A percentile compares a stretch with the other conserved stretches of the same genome.
Evolutionary conservation across 139 green algal genomes (phyloP).

Genomic region (Trebouxia sp.): DNA sequence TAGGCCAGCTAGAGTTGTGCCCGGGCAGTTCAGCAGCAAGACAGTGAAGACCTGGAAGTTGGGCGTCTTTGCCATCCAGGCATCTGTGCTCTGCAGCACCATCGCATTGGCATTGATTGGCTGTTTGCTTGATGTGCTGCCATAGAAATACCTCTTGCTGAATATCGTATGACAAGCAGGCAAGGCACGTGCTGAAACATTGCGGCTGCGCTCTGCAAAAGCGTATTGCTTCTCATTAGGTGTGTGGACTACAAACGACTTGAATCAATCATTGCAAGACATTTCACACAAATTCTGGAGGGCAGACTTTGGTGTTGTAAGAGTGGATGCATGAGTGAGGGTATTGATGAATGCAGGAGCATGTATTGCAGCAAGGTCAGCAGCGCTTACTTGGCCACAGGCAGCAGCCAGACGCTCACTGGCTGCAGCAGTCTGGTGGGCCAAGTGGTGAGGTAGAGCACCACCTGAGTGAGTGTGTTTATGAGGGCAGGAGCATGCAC

Average conservation of each 20-base stretch:
- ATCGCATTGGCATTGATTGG: no score
- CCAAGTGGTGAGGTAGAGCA: no score
- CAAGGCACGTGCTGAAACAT: not conserved
- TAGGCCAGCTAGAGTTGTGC: slow-evolving; percentile 33
- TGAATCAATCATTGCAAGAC: not conserved
- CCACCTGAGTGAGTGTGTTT: no score
- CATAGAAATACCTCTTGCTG: not conserved
- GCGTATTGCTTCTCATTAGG: not conserved
- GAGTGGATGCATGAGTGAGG: not conserved
- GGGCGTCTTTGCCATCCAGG: slow-evolving; percentile 36
- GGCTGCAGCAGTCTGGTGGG: no score
- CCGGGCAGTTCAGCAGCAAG: slow-evolving; percentile 52
- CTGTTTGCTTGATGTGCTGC: not conserved
- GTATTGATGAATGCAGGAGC: not conserved
- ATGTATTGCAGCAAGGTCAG: slow-evolving; percentile 35
- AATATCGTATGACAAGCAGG: not conserved
- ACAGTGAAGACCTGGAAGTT: slow-evolving; percentile 50
- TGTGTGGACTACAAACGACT: not conserved
- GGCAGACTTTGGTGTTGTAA: no score
- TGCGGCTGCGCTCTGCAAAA: not conserved
- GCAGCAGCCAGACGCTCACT: slow-evolving; percentile 38
- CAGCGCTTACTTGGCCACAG: slow-evolving; percentile 20
- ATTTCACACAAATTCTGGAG: no score
- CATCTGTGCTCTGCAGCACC: slow-evolving; percentile 25
- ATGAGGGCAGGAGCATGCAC: no score